These are phyloP conservation scores for Zasmidium angulare DNA, from an alignment of 2,329 filamentous ascomycete species.

Conservation along the genomic window DNA sequence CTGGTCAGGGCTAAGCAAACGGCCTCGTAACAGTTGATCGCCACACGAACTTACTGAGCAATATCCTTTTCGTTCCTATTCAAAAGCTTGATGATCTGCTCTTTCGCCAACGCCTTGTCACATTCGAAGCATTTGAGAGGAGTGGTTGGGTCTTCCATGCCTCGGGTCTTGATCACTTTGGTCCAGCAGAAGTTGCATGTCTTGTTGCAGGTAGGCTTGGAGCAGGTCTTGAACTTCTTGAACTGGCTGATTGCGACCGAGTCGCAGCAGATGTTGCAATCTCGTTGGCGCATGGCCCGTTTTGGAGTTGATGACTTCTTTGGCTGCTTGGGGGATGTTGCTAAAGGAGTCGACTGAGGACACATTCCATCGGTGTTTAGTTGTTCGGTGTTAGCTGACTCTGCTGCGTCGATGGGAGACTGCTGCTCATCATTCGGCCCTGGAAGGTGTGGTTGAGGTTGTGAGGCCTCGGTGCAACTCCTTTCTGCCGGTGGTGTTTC, in stretches of 20 bases:
- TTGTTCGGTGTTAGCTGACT: no score
- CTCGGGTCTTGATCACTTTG: background rate
- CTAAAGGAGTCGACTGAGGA: no score
- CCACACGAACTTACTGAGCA: background rate
- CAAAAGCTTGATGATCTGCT: background rate
- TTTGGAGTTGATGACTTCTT: background rate
- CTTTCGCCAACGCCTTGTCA: background rate
- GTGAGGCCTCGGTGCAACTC: no score
- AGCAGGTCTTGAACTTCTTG: slow-evolving; percentile 3
- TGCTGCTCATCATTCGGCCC: no score
- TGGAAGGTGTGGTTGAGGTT: no score
- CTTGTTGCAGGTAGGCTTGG: background rate
- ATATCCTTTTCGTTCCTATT: background rate
- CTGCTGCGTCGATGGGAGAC: no score
- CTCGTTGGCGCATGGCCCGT: background rate
- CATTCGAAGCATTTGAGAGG: background rate
- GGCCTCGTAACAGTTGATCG: background rate
- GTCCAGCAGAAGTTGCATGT: slow-evolving; percentile 7
- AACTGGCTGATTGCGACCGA: background rate
- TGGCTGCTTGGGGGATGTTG: no score
- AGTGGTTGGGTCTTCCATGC: background rate
- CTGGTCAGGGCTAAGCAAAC: background rate
- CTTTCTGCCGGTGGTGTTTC: no score
- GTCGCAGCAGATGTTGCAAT: background rate
- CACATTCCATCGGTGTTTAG: no score